Evolutionary conservation across 164 flowering plant genomes (phyloP).

Genomic region (Vitis labrusca): DNA sequence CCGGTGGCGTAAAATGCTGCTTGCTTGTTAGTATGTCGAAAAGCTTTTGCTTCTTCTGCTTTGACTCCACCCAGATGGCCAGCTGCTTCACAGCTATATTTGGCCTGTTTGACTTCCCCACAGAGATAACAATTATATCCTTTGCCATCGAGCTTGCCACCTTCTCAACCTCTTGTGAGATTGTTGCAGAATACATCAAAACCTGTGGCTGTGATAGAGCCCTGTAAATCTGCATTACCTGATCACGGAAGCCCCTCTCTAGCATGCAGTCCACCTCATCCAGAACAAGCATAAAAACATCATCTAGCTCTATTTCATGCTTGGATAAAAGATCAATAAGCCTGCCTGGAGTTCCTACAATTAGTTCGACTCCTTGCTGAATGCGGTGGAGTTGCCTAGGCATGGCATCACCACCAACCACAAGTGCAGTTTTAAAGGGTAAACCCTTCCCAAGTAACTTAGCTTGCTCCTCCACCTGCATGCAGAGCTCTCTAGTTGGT

Average conservation of each 20-base stretch:
- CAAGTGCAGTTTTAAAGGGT: slow-evolving; percentile 89
- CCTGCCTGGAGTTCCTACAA: slow-evolving; percentile 93
- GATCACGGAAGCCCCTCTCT: slow-evolving; percentile 80
- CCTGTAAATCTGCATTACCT: slow-evolving; percentile 80
- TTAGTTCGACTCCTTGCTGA: slow-evolving; percentile 72
- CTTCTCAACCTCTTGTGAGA: slow-evolving; percentile 67
- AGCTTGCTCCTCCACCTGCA: slow-evolving; percentile 92
- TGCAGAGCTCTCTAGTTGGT: slow-evolving; percentile 90
- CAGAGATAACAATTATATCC: slow-evolving; percentile 43
- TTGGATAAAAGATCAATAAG: slow-evolving; percentile 81
- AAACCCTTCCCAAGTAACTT: slow-evolving; percentile 81
- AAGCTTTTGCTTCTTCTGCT: slow-evolving; percentile 84
- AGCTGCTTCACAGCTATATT: slow-evolving; percentile 74
- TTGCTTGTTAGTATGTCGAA: slow-evolving; percentile 78
- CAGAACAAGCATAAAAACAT: slow-evolving; percentile 57
- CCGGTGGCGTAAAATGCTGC: slow-evolving; percentile 86
- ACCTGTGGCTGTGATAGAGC: slow-evolving; percentile 78
- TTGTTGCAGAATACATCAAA: slow-evolving; percentile 85
- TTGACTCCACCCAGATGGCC: slow-evolving; percentile 86
- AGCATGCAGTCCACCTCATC: slow-evolving; percentile 98
- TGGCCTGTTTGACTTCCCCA: slow-evolving; percentile 63
- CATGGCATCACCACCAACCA: slow-evolving; percentile 95
- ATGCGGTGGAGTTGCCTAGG: slow-evolving; percentile 76
- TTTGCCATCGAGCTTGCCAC: slow-evolving; percentile 58
- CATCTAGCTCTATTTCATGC: slow-evolving; percentile 70